A percentile compares a stretch with the other conserved stretches of the same genome.
These are phyloP conservation scores for Lunasporangiospora selenospora DNA, from an alignment of 192 early-diverging fungal genomes.

Conservation along the genomic window DNA sequence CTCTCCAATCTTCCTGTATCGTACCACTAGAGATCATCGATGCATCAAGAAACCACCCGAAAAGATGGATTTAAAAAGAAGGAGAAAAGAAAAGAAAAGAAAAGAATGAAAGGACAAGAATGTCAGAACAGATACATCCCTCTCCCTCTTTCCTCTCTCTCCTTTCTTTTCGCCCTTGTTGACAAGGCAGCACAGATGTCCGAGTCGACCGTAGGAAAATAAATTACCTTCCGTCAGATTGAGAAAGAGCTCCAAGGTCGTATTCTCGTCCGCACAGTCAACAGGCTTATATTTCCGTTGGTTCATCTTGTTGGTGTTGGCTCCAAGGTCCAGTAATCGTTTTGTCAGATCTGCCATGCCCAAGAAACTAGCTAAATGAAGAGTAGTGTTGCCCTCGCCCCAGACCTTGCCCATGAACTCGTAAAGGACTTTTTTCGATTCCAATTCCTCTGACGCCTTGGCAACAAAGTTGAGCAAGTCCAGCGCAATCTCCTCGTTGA, in stretches of 20 bases:
- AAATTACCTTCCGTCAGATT: conserved; percentile 39
- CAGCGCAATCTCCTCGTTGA: conserved; percentile 68
- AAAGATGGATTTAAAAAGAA: too few species aligned
- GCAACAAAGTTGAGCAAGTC: conserved; percentile 68
- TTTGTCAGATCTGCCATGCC: conserved; percentile 71
- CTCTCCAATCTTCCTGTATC: conserved; percentile 19
- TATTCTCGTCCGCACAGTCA: conserved; percentile 71
- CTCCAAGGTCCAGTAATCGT: conserved; percentile 57
- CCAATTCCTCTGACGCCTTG: conserved; percentile 60
- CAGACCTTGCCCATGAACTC: conserved; percentile 74
- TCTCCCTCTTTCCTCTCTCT: too few species aligned
- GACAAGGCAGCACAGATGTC: background rate
- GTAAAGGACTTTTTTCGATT: conserved; percentile 66
- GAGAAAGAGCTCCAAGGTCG: conserved; percentile 46
- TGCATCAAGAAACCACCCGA: too few species aligned
- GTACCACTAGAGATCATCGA: conserved; percentile 30
- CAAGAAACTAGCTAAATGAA: conserved; percentile 69
- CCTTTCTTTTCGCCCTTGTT: too few species aligned
- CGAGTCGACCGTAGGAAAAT: background rate
- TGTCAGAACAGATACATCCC: too few species aligned
- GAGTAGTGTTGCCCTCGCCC: conserved; percentile 71
- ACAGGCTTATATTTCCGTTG: conserved; percentile 67
- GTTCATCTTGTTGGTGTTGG: conserved; percentile 61
- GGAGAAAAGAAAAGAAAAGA: background rate
- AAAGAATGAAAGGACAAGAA: background rate